Evolutionary conservation across 495 filamentous ascomycete genomes (phyloP), one percentile per base, ranked within the genome.

Genomic region (Aspergillus egyptiacus): DNA sequence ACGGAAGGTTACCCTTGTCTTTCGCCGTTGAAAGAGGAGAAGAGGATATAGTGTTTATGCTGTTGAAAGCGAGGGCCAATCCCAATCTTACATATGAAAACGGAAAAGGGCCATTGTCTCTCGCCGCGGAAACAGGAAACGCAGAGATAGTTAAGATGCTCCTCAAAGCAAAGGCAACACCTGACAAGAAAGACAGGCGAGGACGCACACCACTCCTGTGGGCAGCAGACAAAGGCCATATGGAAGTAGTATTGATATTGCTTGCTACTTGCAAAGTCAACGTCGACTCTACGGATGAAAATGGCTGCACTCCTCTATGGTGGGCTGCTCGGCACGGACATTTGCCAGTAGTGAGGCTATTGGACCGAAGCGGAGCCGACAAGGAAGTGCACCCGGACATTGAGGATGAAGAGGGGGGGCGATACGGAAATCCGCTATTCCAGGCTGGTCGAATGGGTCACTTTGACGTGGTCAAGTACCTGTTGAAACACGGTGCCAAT

Each of bases 161-260:
- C 11, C 49, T 71, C 7, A 54, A 59, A 39, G 54, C 52, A 18
- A 42, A 51, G 9, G 54, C 54, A 19, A 40, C 48, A 3, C 54
- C 48, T 2, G 39, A 35, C 14, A 7, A 42, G 10, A 55, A 37
- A 23, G 53, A 55, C 49, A 39, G 46, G 22, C 39, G 44, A 31
- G 47, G 47, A 27, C 48, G 51, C 34, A 69, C 73, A 34, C 66
- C 71, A 27, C 53, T 77, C 15, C 57, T 60, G 15, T 66, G 53
- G 51, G 73, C 70, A 2, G 69, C 66, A 10, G 43, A 50, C 34
- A 55, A 56, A 20, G 71, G 66, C 2, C 56, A 71, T 33, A 51
- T 56, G 27, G 60, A 52, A 8, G 50, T 73, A 30, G 76, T 59
- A 4, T 54, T 50, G 27, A 18, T 65, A 38, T 56, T 68, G 22